Evolutionary conservation across 306 rosid genomes (phyloP), one percentile per base, ranked within the genome.

Genomic region (Psophocarpus tetragonolobus): DNA sequence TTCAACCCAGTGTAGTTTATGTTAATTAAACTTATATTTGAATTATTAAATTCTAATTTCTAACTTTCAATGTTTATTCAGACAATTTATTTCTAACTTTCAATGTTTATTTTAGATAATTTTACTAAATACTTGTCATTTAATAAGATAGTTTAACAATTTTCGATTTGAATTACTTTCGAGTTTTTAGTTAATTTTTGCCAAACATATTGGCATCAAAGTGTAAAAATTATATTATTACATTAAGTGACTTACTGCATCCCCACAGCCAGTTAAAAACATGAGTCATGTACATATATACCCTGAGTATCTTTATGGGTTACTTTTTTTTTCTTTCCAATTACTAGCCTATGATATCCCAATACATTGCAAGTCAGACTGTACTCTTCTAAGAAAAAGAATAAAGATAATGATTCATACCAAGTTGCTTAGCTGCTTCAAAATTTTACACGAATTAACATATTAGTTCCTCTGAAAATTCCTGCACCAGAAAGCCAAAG

Each of bases 401-500:
- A 88, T 77, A 66, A 60, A 74, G 76, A 80, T 74, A 65, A 74
- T 21, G 33, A 18, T 73, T 58, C 74, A 53, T 50, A 63, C 80
- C 82, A 67, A 70, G 77, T 62, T 76, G 47, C 30, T 75, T 68
- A n/a, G 27, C 42, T 24, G 17, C 62, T 56, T 47, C 86, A 80
- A 75, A 81, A 70, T 30, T 83, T 35, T 12, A 8, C 45, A 54
- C 75, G 30, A 18, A 71, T 65, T 50, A 85, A 72, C 86, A 90
- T 58, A 76, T 84, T 14, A 93, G 83, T 75, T 93, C 98, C 68
- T 77, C 80, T 67, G 91, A 86, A 77, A 88, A 74, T 79, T 93
- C 98, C 57, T 87, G 88, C 57, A 91, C 86, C 56, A 93, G 61
- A 74, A 86, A 65, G 27, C 96, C 84, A 85, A 90, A 87, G 75